Conservation (phyloP, 1,284 basidiomycete species). For the Rhodotorula sp. region DNA sequence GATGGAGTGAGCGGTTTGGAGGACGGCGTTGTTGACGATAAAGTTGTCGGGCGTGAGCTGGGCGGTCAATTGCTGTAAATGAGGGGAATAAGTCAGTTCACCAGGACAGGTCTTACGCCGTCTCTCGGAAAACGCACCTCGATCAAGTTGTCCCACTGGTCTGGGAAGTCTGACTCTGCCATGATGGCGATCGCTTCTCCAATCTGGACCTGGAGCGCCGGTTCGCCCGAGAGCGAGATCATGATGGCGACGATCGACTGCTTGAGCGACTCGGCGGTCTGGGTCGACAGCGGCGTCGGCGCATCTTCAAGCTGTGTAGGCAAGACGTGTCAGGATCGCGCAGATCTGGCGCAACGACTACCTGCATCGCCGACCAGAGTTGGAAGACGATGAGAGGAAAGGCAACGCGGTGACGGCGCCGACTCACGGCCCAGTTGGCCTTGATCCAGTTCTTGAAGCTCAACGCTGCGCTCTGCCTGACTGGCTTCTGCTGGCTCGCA, state of each 20-base stretch:
- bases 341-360: too few species aligned
- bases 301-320: slow-evolving; percentile 64
- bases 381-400: background rate
- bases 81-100: background rate
- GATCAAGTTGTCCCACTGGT: slow-evolving; percentile 77
- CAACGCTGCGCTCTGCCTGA: slow-evolving; percentile 75
- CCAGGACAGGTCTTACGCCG: too few species aligned
- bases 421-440: slow-evolving; percentile 76
- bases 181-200: slow-evolving; percentile 85
- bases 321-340: too few species aligned
- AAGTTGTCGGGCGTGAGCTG: slow-evolving; percentile 76
- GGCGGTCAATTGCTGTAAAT: slow-evolving; percentile 70
- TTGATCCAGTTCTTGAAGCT: slow-evolving; percentile 87
- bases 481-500: slow-evolving; percentile 59
- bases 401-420: background rate
- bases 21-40: slow-evolving; percentile 80
- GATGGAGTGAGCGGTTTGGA: slow-evolving; percentile 93
- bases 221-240: slow-evolving; percentile 66
- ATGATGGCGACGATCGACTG: slow-evolving; percentile 74
- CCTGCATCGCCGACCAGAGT: background rate
- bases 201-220: slow-evolving; percentile 65
- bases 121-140: slow-evolving; percentile 57
- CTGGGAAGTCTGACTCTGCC: slow-evolving; percentile 81
- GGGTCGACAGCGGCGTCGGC: slow-evolving; percentile 32
- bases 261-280: slow-evolving; percentile 56